Base-by-base conservation (phyloP, 2,329 filamentous ascomycete species). In the Cytospora leucostoma region DNA sequence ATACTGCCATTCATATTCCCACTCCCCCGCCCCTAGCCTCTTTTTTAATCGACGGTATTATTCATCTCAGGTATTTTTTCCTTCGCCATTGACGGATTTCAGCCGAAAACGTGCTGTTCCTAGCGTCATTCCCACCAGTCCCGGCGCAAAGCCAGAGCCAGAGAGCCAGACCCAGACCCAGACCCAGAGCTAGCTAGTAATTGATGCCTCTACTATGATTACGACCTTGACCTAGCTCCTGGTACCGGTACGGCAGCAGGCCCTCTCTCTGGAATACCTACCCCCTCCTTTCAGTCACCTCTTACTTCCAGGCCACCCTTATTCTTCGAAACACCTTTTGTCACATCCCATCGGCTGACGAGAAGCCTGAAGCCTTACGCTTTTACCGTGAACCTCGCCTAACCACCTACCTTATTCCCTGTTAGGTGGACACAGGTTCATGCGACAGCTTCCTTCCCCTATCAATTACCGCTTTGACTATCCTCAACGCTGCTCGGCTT, bases 291-390 rank as follows among this genome's bases (percentile, higher is more conserved):
- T 52, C 59, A 19, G 60, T 53, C 49, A 63, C 67, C 66, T 65
- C 61, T 55, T 63, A 65, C 64, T 55, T 69, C 68, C 69, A 67
- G 70, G 66, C 72, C 59, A 63, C 66, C 58, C 63, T 71, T 67
- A 32, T 68, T 69, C 69, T 74, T 77, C 76, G 75, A 78, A 78
- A 78, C 77, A 74, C 71, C 72, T 75, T 72, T 73, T 77, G 78
- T 79, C 75, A 78, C 78, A 79, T 74, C 71, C 73, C 64, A 65
- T 69, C 21, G 49, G 56, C 61, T 38, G 35, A 64, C 40, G 67
- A 72, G 70, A 68, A 77, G 73, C 74, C 76, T 71, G 67, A 71
- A 77, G 73, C 73, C 77, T 71, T 71, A 69, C 68, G 44, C 21
- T 50, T 32, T 49, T 34, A 35, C 37, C 53, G 37, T 53, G 35